Percentiles rank a stretch among this genome's conserved stretches.
Evolutionary conservation across 2,329 filamentous ascomycete genomes (phyloP).

Genomic region (Alternaria sp.): DNA sequence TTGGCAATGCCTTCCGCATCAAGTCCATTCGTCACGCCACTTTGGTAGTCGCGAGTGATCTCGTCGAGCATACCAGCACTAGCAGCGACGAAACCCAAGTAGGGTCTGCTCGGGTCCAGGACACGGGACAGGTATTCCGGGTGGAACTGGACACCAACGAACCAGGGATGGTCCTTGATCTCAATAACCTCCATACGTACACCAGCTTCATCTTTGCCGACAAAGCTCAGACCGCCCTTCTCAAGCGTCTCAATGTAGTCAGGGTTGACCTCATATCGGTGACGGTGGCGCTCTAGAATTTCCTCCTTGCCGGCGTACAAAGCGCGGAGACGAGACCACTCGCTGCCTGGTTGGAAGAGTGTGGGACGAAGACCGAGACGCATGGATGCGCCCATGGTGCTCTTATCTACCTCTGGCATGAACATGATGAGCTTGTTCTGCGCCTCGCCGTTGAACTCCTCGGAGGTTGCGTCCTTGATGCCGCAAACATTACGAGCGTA

Average conservation of each 20-base stretch:
- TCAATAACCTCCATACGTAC: conserved; percentile 85
- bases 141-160: conserved; percentile 86
- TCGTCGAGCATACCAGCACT: conserved; percentile 69
- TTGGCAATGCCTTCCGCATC: conserved; percentile 30
- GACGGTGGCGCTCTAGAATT: conserved; percentile 77
- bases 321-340: conserved; percentile 79
- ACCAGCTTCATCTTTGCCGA: conserved; percentile 79
- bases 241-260: conserved; percentile 73
- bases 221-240: conserved; percentile 72
- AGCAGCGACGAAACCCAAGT: conserved; percentile 84
- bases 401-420: conserved; percentile 87
- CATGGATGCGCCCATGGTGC: conserved; percentile 86
- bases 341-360: conserved; percentile 74
- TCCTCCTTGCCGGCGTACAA: conserved; percentile 67
- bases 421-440: conserved; percentile 78
- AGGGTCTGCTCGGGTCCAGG: conserved; percentile 74
- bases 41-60: conserved; percentile 45
- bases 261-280: conserved; percentile 91
- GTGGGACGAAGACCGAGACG: conserved; percentile 77
- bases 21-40: conserved; percentile 17
- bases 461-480: conserved; percentile 62
- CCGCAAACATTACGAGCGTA: conserved; percentile 78
- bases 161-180: conserved; percentile 82
- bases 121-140: conserved; percentile 84
- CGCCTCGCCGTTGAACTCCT: conserved; percentile 65